Evolutionary conservation across 2,329 filamentous ascomycete genomes (phyloP), one percentile per base, ranked within the genome.

Genomic region (Diaporthe sp.): DNA sequence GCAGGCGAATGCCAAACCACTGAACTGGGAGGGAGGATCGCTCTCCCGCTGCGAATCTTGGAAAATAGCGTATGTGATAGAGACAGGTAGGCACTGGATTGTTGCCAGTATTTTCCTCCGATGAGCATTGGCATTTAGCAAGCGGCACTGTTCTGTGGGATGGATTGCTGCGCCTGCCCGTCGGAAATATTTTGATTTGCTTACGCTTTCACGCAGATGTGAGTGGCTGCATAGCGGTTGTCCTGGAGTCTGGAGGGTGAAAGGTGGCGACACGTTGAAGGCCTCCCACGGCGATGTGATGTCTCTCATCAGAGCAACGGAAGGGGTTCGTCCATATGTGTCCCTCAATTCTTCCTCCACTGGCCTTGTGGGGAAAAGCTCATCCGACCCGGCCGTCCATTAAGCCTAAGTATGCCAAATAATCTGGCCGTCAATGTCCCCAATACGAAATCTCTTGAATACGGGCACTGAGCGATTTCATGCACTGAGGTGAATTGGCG

Each of bases 391-490:
- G 32, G 15, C 13, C 10, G 22, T 27, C 30, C 44, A 68, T 68
- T 68, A 53, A 68, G 63, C 63, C 63, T 68, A 68, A 68, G 53
- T 5, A 53, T 27, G 63, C 32, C 32, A 22, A 37, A 37, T 47
- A 51, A 37, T 68, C 47, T 68, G 63, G 32, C 47, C 47, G n/a
- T 68, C 8, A 53, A 53, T 68, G 63, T 32, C 9, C 53, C 15
- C 22, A 7, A 19, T 7, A 9, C n/a, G 9, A 25, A 25, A 12
- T 68, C 15, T 53, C n/a, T 35, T 12, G n/a, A 17, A 27, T 47
- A 13, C 25, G 27, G 59, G 59, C 37, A 30, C 59, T 44, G 15
- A 3, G 37, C 25, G 2, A 13, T 15, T 4, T 13, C 39, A 44
- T 4, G 25, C 39, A 5, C 39, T 8, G n/a, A 42, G 42, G 39